Evolutionary conservation across 768 basidiomycete species (phyloP), one percentile per base, ranked within the genome.

Genomic region (Russula foetens): DNA sequence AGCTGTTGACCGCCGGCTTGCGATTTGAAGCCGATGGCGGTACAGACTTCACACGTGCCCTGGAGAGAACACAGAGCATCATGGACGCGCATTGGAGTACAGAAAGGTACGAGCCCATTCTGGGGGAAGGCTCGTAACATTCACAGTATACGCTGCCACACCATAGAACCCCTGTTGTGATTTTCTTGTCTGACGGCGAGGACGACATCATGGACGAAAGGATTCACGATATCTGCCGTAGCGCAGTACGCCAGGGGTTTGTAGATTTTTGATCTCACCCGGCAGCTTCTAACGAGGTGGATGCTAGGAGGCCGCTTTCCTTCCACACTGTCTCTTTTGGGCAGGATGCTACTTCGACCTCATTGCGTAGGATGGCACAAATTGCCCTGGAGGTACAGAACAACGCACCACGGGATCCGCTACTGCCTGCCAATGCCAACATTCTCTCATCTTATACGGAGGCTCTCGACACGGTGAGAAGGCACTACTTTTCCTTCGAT

Each of bases 321-420:
- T 80, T 85, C 67, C 84, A 85, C 46, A 68, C 83, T 0, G 80
- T 85, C 21, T 76, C 81, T 0, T 85, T 85, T 43, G 83, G 83
- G 7, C 72, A 72, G 0, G 67, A 72, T n/a, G 44, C 68, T 49
- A 7, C 68, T 63, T 68, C 67, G 47, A 46, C 55, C 5, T 60
- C 65, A 12, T 68, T 85, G 21, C 74, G 75, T 33, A 72, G 76
- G 21, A 85, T 85, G 84, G 74, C 77, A 1, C 69, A 78, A 6
- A 75, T 84, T 26, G 82, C 84, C 0, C 63, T 63, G 5, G 77
- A 81, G 46, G 74, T 77, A 2, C 79, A 83, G 62, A 77, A 71
- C 41, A 71, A 66, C 28, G 77, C 77, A 0, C 79, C 81, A 1
- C 69, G 66, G 29, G 75, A 81, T 59, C 73, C 76, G 1, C 67